Evolutionary conservation across 2,329 filamentous ascomycete genomes (phyloP).

Genomic region (Aspergillus awamori): DNA sequence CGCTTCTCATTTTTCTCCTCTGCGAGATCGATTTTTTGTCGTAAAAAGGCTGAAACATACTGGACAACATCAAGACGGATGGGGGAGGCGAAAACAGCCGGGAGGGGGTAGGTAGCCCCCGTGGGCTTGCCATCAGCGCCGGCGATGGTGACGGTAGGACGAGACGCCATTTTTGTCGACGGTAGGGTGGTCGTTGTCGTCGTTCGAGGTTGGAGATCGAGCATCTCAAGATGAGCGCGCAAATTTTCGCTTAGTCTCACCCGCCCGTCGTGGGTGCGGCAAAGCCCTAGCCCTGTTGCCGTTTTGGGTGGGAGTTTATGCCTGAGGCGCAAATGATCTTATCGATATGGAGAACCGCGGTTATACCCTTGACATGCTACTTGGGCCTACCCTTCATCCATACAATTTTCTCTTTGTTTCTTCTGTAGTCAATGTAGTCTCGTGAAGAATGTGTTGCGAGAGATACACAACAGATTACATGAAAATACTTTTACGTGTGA

Average conservation of each 20-base stretch:
- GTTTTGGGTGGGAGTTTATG: slow-evolving; percentile 15
- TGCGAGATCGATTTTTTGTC: slow-evolving; percentile 11
- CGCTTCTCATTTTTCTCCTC: slow-evolving; percentile 11
- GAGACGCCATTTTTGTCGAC: slow-evolving; percentile 76
- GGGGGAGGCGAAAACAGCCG: slow-evolving; percentile 93
- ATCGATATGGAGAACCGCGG: background rate
- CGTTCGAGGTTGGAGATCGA: slow-evolving; percentile 43
- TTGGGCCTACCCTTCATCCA: too few relatives aligned
- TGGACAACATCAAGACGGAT: slow-evolving; percentile 99
- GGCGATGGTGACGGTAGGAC: slow-evolving; percentile 97
- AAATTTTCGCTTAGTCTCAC: slow-evolving; percentile 49
- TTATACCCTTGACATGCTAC: too few relatives aligned
- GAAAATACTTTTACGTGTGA: too few relatives aligned
- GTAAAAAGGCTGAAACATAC: slow-evolving; percentile 56
- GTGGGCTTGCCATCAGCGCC: slow-evolving; percentile 92
- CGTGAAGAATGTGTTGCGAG: too few relatives aligned
- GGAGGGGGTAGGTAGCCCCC: slow-evolving; percentile 86
- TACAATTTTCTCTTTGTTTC: too few relatives aligned
- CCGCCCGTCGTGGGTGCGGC: slow-evolving; percentile 29
- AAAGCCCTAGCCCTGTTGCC: slow-evolving; percentile 42
- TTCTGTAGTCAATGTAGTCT: too few relatives aligned
- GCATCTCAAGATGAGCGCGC: slow-evolving; percentile 37
- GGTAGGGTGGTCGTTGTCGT: slow-evolving; percentile 43
- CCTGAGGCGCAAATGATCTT: background rate
- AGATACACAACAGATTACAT: too few relatives aligned